Evolutionary conservation across 768 basidiomycete genomes (phyloP).

Genomic region (Lentinula aciculospora): DNA sequence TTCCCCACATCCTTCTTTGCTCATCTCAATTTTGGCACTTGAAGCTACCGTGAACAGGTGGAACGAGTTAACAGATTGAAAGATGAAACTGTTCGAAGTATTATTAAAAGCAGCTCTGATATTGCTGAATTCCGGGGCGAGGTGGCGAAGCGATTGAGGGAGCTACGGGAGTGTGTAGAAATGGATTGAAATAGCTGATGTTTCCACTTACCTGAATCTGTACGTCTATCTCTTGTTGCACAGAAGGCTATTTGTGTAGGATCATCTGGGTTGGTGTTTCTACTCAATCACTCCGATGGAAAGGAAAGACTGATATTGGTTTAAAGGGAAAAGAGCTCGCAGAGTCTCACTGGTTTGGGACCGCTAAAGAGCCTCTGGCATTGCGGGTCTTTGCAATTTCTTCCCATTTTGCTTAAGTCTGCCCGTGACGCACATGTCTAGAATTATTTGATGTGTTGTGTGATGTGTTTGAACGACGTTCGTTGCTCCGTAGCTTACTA

Average conservation of each 20-base stretch:
- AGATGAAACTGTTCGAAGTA: slow-evolving; percentile 76
- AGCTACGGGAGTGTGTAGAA: slow-evolving; percentile 67
- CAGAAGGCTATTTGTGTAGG: not conserved
- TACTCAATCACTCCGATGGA: not conserved
- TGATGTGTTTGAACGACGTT: not conserved
- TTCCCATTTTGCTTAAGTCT: too few relatives aligned
- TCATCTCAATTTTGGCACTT: not conserved
- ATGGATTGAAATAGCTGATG: slow-evolving; percentile 23
- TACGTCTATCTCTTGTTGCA: not conserved
- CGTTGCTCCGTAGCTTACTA: not conserved
- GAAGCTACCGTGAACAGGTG: slow-evolving; percentile 73
- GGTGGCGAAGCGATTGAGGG: slow-evolving; percentile 63
- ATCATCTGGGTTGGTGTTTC: not conserved
- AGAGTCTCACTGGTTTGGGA: not conserved
- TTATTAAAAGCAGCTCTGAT: slow-evolving; percentile 81
- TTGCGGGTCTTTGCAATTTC: too few relatives aligned
- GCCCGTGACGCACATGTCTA: too few relatives aligned
- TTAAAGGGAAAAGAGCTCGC: not conserved
- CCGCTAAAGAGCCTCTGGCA: too few relatives aligned
- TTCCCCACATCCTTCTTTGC: not conserved
- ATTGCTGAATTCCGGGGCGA: slow-evolving; percentile 79
- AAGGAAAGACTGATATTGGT: not conserved
- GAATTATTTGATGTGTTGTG: too few relatives aligned
- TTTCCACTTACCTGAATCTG: not conserved
- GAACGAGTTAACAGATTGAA: slow-evolving; percentile 69